Percentiles rank a stretch among this genome's conserved stretches.
phyloP scores from a whole-genome alignment of 2,329 filamentous ascomycete species.

The Stylonectria norvegica region DNA sequence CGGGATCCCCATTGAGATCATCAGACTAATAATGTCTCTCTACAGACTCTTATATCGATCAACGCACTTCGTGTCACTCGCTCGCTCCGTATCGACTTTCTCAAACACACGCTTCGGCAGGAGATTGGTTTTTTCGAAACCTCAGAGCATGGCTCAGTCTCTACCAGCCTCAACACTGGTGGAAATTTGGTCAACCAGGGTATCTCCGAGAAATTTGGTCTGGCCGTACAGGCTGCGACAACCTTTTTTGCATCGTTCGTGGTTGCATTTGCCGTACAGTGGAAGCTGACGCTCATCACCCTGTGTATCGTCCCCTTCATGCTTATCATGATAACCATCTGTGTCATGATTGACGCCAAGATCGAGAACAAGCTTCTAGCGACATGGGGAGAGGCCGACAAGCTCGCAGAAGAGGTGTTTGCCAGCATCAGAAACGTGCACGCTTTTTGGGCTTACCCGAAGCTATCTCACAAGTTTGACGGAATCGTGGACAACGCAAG shows the following conservation, averaged over 20 bases:
- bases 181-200: slow-evolving; percentile 41
- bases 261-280: slow-evolving; percentile 39
- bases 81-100: slow-evolving; percentile 9
- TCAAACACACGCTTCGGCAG: slow-evolving; percentile 12
- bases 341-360: slow-evolving; percentile 25
- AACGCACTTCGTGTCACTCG: slow-evolving; percentile 15
- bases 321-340: slow-evolving; percentile 31
- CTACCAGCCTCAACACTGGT: slow-evolving; percentile 37
- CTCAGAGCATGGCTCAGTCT: slow-evolving; percentile 6
- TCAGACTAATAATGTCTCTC: background rate
- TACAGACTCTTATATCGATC: slow-evolving; percentile 3
- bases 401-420: slow-evolving; percentile 37
- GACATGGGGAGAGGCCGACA: slow-evolving; percentile 32
- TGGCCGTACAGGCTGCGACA: slow-evolving; percentile 38
- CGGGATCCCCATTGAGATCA: background rate
- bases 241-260: slow-evolving; percentile 38
- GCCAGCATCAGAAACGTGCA: slow-evolving; percentile 40
- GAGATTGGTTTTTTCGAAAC: slow-evolving; percentile 18
- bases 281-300: slow-evolving; percentile 44
- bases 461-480: slow-evolving; percentile 39
- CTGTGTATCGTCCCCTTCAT: slow-evolving; percentile 32
- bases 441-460: slow-evolving; percentile 40
- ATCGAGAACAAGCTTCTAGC: slow-evolving; percentile 35
- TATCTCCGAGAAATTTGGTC: slow-evolving; percentile 39
- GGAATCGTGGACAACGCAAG: slow-evolving; percentile 36